Conservation (phyloP, 2,329 filamentous ascomycete species). For the Trichoderma pleuroti region DNA sequence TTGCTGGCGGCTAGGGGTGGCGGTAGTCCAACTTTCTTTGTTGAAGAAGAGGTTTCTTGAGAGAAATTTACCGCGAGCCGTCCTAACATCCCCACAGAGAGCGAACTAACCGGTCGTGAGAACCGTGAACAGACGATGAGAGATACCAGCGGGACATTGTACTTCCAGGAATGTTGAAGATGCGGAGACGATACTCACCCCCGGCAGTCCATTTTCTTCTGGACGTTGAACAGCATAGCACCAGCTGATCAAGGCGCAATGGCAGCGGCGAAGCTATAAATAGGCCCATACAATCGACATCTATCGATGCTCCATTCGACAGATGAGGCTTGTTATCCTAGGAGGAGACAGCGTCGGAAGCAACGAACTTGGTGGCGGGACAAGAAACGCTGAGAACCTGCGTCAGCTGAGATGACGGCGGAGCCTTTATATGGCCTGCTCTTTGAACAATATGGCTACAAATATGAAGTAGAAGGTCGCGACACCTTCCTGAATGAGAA, state of each 20-base stretch:
- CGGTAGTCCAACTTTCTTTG: not conserved
- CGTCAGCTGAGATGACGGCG: too few relatives aligned
- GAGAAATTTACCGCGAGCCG: not conserved
- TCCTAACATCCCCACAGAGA: not conserved
- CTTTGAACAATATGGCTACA: too few relatives aligned
- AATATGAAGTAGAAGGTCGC: too few relatives aligned
- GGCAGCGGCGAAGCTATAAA: not conserved
- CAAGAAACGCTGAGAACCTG: too few relatives aligned
- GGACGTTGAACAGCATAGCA: not conserved
- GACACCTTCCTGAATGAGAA: too few relatives aligned
- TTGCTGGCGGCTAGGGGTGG: not conserved
- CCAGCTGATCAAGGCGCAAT: not conserved
- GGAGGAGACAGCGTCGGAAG: not conserved
- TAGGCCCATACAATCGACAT: not conserved
- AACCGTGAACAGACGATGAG: not conserved
- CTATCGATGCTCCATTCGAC: not conserved
- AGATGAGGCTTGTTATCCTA: not conserved
- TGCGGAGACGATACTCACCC: not conserved
- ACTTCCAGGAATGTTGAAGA: not conserved
- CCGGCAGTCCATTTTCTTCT: not conserved
- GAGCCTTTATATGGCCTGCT: too few relatives aligned
- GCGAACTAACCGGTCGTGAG: not conserved
- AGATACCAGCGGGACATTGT: not conserved
- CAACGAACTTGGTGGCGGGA: not conserved
- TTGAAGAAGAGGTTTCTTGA: not conserved